Evolutionary conservation across 305 asterid species (phyloP), one percentile per base, ranked within the genome.

Genomic region (Fraxinus latifolia): DNA sequence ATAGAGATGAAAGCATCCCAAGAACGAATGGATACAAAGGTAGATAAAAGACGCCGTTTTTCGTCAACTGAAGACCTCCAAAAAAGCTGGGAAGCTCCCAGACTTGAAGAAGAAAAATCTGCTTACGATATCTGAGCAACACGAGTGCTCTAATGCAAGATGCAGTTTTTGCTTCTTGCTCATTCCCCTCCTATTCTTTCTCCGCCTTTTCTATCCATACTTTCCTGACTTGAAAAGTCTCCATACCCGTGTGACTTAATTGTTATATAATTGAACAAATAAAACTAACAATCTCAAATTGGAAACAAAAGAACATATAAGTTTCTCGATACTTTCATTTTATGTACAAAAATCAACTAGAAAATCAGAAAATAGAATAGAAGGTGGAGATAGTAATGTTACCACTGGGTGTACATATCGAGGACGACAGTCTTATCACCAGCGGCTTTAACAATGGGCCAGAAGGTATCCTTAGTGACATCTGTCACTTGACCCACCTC

Each of bases 401-500:
- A 95, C 99, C 98, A 94, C 78, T 95, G 99, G 15, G 98, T 95
- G 90, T 91, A 95, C 98, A 95, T 95, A 82, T 95, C 99, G 77
- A 95, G 79, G 27, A 95, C 98, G 23, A 95, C 98, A 55, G 92
- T 25, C 90, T 94, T 94, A 33, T 90, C 93, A 0, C 95, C 96
- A 31, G 99, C 98, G 76, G 97, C 95, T 53, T 92, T 85, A 29
- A 95, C 96, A 42, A 92, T 94, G 7, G 98, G 98, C 99, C 99
- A 95, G 44, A 95, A 94, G 1, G 98, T 92, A 73, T 93, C 96
- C 78, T 87, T 83, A 23, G 77, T 78, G 8, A 95, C 99, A 81
- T 92, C 99, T 11, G 99, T 94, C 53, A 95, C 99, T 79, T 84
- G 85, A 4, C 99, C 98, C 67, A 90, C 90, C 78, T 74, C 84